phyloP scores from a whole-genome alignment of 352 stramenopile genomes.

The Aphanomyces invadans region DNA sequence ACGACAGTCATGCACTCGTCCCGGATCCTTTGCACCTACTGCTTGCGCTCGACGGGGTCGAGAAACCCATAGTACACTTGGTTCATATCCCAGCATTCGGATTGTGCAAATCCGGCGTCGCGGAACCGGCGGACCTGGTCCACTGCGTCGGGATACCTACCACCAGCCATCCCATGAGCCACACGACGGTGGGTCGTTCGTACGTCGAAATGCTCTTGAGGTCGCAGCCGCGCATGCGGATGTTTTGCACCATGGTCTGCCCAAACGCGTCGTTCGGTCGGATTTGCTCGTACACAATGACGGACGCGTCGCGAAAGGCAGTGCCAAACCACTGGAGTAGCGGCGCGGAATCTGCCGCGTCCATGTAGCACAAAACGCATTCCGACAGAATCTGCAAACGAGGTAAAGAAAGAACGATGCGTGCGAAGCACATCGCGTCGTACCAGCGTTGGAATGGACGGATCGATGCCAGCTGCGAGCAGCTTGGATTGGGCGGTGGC shows the following conservation, averaged over 20 bases:
- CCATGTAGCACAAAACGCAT: constrained; percentile 90
- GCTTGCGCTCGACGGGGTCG: constrained; percentile 45
- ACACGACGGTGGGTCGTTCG: background rate
- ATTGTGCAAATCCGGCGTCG: constrained; percentile 51
- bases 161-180: background rate
- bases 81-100: constrained; percentile 87
- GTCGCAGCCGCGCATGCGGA: constrained; percentile 83
- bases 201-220: constrained; percentile 65
- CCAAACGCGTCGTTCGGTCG: constrained; percentile 85
- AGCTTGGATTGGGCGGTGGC: constrained; percentile 38
- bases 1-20: too few relatives aligned
- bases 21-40: too few relatives aligned
- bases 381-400: constrained; percentile 78
- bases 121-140: constrained; percentile 71
- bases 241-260: constrained; percentile 86
- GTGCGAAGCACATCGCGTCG: background rate
- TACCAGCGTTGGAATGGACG: background rate
- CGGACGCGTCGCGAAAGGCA: constrained; percentile 68
- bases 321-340: constrained; percentile 59
- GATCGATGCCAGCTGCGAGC: constrained; percentile 53
- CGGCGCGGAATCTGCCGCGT: constrained; percentile 62
- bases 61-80: constrained; percentile 88
- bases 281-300: constrained; percentile 88
- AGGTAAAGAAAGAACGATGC: constrained; percentile 25
- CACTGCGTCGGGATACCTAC: constrained; percentile 62